Evolutionary conservation across 805 yeast species (phyloP), one percentile per base, ranked within the genome.

Genomic region (Teunomyces stri): DNA sequence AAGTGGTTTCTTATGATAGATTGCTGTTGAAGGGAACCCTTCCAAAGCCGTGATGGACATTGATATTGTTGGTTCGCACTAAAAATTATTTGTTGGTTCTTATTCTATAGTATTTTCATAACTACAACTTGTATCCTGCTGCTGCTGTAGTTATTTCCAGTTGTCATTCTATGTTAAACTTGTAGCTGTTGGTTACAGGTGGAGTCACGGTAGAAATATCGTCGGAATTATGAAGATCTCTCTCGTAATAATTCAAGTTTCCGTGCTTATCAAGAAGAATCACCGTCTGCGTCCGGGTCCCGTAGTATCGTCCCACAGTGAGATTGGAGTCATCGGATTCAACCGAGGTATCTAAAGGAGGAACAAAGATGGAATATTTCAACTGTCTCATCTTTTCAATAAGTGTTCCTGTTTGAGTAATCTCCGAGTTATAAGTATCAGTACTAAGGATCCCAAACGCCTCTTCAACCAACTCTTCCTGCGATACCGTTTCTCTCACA

Each of bases 271-370:
- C 81, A 7, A 87, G 73, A 18, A 88, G 55, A 3, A 89, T 73
- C 1, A 89, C 78, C 0, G 96, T 89, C 62, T 90, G 96, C 0
- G 96, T 87, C 46, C 97, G 69, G 0, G 97, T 90, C 0, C 97
- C 97, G 60, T 89, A 91, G 56, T 72, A 82, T 18, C 70, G 64
- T 0, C 89, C 89, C 12, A 72, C 49, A 2, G 58, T 53, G 21
- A 7, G 13, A n/a, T 12, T n/a, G 15, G 16, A 22, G 5, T 25
- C 40, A 6, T 40, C 49, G 3, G 53, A 48, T 11, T 43, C 47
- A 25, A 49, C 30, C 5, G 50, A 50, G 15, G 68, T 61, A 37
- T 64, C 61, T 35, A 87, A 58, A 0, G 89, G 89, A 2, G 96
- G 96, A 7, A 90, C 78, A 58, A 82, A 89, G 4, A 90, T 81